Percentiles rank a stretch among this genome's conserved stretches.
phyloP scores from a whole-genome alignment of 257 asterid genomes.

The Penstemon barbatus region DNA sequence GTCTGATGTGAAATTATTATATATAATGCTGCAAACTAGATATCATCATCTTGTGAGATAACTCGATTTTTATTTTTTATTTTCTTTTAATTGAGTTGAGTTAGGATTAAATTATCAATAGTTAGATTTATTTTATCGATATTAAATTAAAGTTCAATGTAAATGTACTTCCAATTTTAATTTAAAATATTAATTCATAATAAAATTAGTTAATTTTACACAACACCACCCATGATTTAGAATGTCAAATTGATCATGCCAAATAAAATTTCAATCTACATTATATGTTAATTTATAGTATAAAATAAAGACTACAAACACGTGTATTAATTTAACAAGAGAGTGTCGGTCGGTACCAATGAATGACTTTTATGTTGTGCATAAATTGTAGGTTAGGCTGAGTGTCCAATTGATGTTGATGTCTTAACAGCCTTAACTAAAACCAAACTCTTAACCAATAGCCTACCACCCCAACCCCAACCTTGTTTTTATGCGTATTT shows the following conservation, averaged over 20 bases:
- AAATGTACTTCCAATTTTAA: too few species aligned
- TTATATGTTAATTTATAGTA: not conserved
- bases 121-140: too few species aligned
- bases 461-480: not conserved
- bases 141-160: too few species aligned
- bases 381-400: constrained; percentile 31
- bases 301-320: not conserved
- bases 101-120: too few species aligned
- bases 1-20: constrained; percentile 20
- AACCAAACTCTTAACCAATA: constrained; percentile 24
- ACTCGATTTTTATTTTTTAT: too few species aligned
- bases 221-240: too few species aligned
- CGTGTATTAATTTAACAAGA: too few species aligned
- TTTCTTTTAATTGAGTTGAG: too few species aligned
- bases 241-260: too few species aligned
- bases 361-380: not conserved
- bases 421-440: constrained; percentile 37
- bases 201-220: too few species aligned
- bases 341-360: not conserved
- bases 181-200: too few species aligned
- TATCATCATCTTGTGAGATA: not conserved
- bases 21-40: not conserved
- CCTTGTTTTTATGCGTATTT: not conserved
- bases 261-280: too few species aligned
- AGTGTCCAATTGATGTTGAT: constrained; percentile 47